Evolutionary conservation across 1,139 yeast genomes (phyloP).

Genomic region (Pichia sp.): DNA sequence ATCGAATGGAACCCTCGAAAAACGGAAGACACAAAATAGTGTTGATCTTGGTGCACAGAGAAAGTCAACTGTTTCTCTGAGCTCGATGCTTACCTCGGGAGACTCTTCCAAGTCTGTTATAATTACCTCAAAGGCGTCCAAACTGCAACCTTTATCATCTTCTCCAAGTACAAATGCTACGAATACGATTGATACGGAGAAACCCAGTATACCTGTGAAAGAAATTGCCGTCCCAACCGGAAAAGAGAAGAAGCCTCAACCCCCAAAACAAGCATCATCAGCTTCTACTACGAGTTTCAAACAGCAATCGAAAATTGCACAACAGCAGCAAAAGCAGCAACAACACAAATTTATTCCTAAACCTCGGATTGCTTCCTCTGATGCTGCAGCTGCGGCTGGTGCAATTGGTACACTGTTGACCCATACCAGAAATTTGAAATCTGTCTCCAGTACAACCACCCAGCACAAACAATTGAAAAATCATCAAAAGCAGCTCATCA

Average conservation of each 20-base stretch:
- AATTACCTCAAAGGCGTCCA: conserved; percentile 2
- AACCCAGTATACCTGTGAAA: neutral
- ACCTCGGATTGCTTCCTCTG: conserved; percentile 16
- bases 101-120: conserved; percentile 13
- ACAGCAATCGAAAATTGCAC: too few relatives aligned
- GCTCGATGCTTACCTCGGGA: conserved; percentile 5
- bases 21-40: too few relatives aligned
- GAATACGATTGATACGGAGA: neutral
- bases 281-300: too few relatives aligned
- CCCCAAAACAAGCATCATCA: too few relatives aligned
- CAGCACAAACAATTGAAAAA: conserved; percentile 20
- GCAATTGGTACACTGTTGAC: conserved; percentile 27
- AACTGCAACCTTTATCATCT: too few relatives aligned
- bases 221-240: too few relatives aligned
- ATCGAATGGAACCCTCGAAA: too few relatives aligned
- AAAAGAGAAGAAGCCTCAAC: too few relatives aligned
- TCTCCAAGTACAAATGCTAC: neutral
- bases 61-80: conserved; percentile 5
- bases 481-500: conserved; percentile 23
- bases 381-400: conserved; percentile 29
- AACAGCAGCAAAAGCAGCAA: too few relatives aligned
- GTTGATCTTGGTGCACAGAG: too few relatives aligned
- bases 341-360: conserved; percentile 11
- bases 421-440: conserved; percentile 23
- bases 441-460: conserved; percentile 13